Conservation (phyloP, 1,284 basidiomycete species). For the Tetrapyrgos nigripes region DNA sequence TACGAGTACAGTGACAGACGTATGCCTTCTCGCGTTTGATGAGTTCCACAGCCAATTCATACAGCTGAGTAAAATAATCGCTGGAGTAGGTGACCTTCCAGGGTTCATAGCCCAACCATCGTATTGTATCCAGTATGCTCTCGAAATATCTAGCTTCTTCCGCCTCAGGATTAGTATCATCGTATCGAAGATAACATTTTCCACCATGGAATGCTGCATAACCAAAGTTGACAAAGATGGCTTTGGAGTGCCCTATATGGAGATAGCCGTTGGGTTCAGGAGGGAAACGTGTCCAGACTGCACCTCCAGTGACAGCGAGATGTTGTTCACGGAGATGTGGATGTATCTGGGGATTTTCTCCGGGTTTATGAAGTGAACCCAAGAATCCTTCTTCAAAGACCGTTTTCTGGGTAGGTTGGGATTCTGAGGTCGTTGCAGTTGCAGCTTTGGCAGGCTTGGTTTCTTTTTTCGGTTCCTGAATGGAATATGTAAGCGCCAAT, state of each 20-base stretch:
- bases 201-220: constrained; percentile 94
- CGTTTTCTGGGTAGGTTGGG: constrained; percentile 57
- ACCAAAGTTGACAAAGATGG: constrained; percentile 98
- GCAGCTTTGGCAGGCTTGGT: constrained; percentile 37
- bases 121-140: constrained; percentile 93
- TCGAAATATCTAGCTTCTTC: constrained; percentile 97
- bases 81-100: constrained; percentile 99
- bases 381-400: constrained; percentile 98
- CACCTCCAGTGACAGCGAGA: constrained; percentile 80
- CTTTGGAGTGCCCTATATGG: constrained; percentile 98
- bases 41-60: constrained; percentile 90
- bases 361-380: constrained; percentile 91
- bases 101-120: constrained; percentile 98
- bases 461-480: constrained; percentile 64
- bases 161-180: constrained; percentile 99
- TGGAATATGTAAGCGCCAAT: background rate
- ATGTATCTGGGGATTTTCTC: constrained; percentile 91
- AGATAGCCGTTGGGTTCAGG: constrained; percentile 98
- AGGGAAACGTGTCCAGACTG: constrained; percentile 96
- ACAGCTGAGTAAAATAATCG: constrained; percentile 93
- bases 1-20: constrained; percentile 95
- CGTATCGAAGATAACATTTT: constrained; percentile 93
- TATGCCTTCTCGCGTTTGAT: constrained; percentile 94
- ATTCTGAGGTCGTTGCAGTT: constrained; percentile 40
- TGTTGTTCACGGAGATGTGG: constrained; percentile 84